Percentiles rank a stretch among this genome's conserved stretches.
Conservation (phyloP, 371 early-diverging fungal species). For the Mortierella sp. region DNA sequence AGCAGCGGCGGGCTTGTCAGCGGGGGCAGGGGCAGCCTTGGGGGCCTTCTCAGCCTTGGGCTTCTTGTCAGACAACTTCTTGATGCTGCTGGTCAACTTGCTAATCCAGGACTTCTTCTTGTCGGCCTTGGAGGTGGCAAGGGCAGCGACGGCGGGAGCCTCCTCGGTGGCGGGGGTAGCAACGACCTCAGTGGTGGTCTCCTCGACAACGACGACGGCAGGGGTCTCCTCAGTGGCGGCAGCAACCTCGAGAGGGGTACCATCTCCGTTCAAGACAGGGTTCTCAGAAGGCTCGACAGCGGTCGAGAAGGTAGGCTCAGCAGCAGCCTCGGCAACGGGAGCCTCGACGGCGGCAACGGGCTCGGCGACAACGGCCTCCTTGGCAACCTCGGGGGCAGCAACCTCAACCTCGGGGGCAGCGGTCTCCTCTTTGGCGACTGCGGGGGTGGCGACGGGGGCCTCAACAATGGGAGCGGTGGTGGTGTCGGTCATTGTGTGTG, state of each 20-base stretch:
- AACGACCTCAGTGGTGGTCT: slow-evolving; percentile 33
- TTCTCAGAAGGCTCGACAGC: slow-evolving; percentile 28
- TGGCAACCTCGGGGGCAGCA: slow-evolving; percentile 16
- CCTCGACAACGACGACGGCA: slow-evolving; percentile 31
- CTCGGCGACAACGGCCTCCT: slow-evolving; percentile 26
- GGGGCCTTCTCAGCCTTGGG: slow-evolving; percentile 45
- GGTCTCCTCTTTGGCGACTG: slow-evolving; percentile 26
- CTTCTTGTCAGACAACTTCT: slow-evolving; percentile 52
- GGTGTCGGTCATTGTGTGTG: slow-evolving; percentile 31
- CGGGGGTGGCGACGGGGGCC: slow-evolving; percentile 40
- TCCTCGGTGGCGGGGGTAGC: slow-evolving; percentile 36
- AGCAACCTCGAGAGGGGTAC: background rate
- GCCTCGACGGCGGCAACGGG: slow-evolving; percentile 20
- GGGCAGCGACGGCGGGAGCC: slow-evolving; percentile 17
- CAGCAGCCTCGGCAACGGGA: slow-evolving; percentile 18
- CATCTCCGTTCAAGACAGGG: slow-evolving; percentile 17
- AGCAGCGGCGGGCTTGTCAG: slow-evolving; percentile 15
- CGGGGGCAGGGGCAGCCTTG: slow-evolving; percentile 16
- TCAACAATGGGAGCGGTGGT: slow-evolving; percentile 36
- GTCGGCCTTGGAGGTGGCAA: slow-evolving; percentile 28
- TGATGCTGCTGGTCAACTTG: slow-evolving; percentile 46
- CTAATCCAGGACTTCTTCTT: slow-evolving; percentile 54
- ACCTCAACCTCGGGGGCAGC: slow-evolving; percentile 16
- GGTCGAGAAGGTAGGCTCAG: slow-evolving; percentile 24
- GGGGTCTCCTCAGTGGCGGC: slow-evolving; percentile 23